A percentile compares a stretch with the other conserved stretches of the same genome.
Conservation (phyloP, 1,284 basidiomycete genomes). For the Irpex rosettiformis region DNA sequence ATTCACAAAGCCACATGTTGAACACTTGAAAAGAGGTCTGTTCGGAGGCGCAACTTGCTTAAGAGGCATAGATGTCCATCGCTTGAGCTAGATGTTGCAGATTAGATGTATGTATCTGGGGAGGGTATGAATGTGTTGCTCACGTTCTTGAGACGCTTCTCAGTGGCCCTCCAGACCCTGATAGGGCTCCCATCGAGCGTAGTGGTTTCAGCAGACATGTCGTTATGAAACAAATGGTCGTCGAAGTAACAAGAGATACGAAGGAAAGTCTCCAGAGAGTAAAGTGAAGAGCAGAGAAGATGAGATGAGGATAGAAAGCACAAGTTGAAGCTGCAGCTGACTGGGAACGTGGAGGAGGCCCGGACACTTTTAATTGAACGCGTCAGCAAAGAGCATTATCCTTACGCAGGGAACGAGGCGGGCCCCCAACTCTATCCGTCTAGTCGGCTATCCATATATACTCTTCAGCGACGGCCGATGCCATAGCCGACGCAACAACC, state of each 20-base stretch:
- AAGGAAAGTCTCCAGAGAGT: background rate
- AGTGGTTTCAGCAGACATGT: background rate
- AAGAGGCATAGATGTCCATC: conserved; percentile 44
- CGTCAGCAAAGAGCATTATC: conserved; percentile 1
- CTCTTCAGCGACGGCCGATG: background rate
- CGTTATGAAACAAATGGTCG: background rate
- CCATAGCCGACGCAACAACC: background rate
- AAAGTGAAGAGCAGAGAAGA: background rate
- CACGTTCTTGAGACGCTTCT: background rate
- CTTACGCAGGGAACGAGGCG: conserved; percentile 6
- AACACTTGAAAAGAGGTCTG: conserved; percentile 48
- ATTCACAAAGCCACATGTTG: conserved; percentile 48
- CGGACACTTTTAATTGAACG: background rate
- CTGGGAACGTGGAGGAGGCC: conserved; percentile 7
- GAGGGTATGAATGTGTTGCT: conserved; percentile 7
- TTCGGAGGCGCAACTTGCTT: conserved; percentile 41
- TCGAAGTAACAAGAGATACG: background rate
- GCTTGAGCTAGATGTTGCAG: conserved; percentile 20
- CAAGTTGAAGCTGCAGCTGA: background rate
- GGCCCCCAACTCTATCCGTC: background rate
- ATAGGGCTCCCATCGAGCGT: background rate
- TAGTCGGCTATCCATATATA: background rate
- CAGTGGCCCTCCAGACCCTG: background rate
- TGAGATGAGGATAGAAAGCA: background rate
- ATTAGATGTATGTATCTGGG: conserved; percentile 3